Base-by-base conservation (phyloP, 2,329 filamentous ascomycete species). In the Colletotrichum cuscutae region DNA sequence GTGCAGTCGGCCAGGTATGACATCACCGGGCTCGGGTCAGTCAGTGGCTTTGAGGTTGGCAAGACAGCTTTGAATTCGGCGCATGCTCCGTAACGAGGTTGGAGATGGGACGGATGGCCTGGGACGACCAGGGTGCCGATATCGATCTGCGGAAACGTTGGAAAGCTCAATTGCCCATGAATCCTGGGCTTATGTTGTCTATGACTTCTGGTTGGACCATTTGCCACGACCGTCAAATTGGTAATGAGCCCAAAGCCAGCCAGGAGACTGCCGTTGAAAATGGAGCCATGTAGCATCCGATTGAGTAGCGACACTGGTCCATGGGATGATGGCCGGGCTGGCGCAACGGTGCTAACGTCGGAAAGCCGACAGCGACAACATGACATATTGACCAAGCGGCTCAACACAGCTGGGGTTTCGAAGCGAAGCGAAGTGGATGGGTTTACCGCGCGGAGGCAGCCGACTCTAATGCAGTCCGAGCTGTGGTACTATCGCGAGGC, bases 41-140 rank as follows among this genome's bases (percentile, higher is more conserved):
- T 62, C 6, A 35, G 56, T 61, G 65, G 57, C 22, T 61, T 42
- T 32, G 28, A 22, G 60, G 42, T 19, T 19, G 57, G 52, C n/a
- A 49, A 53, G 8, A 53, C 42, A 49, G 24, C 49, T 42, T 13
- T 9, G 57, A 37, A 15, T 58, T 30, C 52, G 63, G 46, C 26
- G 65, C 62, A 49, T 49, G 56, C 30, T 61, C 68, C 49, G 62
- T 8, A 15, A 37, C n/a, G 57, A 35, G 7, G 57, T 54, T 56
- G 62, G 57, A 24, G 46, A 67, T 24, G 46, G 28, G 57, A 49
- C n/a, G 30, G 30, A 35, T 32, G 32, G 49, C 53, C 56, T n/a
- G 28, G 60, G n/a, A 15, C 37, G 57, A 24, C 64, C 28, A 62
- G 64, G 63, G 28, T 68, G 32, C 52, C 15, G 26, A 26, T 58